phyloP scores from a whole-genome alignment of 495 filamentous ascomycete species.

The Neurospora sublineolata region DNA sequence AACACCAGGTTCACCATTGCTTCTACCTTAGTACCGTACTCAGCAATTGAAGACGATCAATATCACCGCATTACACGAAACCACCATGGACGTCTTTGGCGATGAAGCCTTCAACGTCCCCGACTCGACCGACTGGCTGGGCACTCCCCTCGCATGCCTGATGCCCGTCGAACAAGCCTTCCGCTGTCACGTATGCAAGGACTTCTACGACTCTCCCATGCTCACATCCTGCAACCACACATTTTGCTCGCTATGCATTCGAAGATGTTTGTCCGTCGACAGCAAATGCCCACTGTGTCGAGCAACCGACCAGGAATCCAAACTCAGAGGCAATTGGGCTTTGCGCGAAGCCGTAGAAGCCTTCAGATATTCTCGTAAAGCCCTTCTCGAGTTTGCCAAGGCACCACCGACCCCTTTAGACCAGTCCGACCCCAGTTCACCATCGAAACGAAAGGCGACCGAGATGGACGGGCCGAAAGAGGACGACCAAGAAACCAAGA shows the following conservation, averaged over 20 bases:
- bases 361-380: slow-evolving; percentile 54
- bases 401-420: slow-evolving; percentile 26
- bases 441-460: slow-evolving; percentile 40
- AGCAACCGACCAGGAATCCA: slow-evolving; percentile 63
- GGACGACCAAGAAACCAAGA: slow-evolving; percentile 25
- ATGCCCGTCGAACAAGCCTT: slow-evolving; percentile 71
- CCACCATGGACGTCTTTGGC: slow-evolving; percentile 16
- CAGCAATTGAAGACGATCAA: neutral
- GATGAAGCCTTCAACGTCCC: slow-evolving; percentile 47
- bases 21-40: neutral
- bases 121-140: slow-evolving; percentile 88
- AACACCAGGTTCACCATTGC: neutral
- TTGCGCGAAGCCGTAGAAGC: slow-evolving; percentile 75
- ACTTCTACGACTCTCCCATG: slow-evolving; percentile 88
- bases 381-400: slow-evolving; percentile 49
- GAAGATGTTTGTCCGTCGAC: slow-evolving; percentile 65
- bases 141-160: slow-evolving; percentile 63
- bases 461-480: slow-evolving; percentile 32
- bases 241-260: slow-evolving; percentile 93
- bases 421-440: slow-evolving; percentile 12
- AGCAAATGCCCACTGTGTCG: slow-evolving; percentile 82
- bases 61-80: too few relatives aligned
- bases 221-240: slow-evolving; percentile 91
- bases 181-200: slow-evolving; percentile 94
- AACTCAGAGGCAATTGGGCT: slow-evolving; percentile 70